Percentiles rank a stretch among this genome's conserved stretches.
Conservation (phyloP, 2,329 filamentous ascomycete species). For the Allantophomopsis lycopodina region DNA sequence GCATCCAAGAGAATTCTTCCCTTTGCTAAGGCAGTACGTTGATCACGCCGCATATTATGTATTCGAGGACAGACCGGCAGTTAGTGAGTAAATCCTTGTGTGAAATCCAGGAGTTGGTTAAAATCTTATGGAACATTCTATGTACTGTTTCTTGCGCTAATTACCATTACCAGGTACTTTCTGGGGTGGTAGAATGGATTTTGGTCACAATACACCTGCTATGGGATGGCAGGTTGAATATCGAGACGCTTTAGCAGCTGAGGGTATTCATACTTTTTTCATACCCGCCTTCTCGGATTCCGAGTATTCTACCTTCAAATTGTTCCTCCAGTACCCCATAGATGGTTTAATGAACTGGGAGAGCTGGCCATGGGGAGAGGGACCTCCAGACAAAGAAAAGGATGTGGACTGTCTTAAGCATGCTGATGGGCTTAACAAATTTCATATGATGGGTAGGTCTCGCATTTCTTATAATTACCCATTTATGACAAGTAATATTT, state of each 20-base stretch:
- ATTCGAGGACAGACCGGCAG: constrained; percentile 15
- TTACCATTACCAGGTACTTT: constrained; percentile 9
- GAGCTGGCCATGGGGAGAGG: background rate
- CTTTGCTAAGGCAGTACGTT: constrained; percentile 13
- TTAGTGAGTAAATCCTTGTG: constrained; percentile 7
- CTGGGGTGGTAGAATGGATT: constrained; percentile 12
- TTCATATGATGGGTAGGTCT: too few relatives aligned
- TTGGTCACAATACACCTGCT: constrained; percentile 9
- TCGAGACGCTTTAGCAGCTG: constrained; percentile 9
- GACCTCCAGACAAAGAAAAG: too few relatives aligned
- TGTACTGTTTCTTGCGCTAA: too few relatives aligned
- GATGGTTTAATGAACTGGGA: background rate
- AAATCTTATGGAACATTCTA: too few relatives aligned
- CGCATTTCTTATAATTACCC: too few relatives aligned
- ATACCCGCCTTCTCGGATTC: constrained; percentile 14
- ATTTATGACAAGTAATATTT: too few relatives aligned
- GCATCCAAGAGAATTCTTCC: constrained; percentile 14
- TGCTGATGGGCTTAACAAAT: too few relatives aligned
- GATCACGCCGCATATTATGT: constrained; percentile 14
- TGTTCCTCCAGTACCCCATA: background rate
- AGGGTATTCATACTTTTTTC: constrained; percentile 14
- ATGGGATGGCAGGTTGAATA: constrained; percentile 4
- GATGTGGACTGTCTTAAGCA: too few relatives aligned
- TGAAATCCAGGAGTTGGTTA: too few relatives aligned
- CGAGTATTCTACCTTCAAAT: background rate